Percentiles rank a stretch among this genome's conserved stretches.
Conservation (phyloP, 2,329 filamentous ascomycete genomes). For the Beauveria sp. region DNA sequence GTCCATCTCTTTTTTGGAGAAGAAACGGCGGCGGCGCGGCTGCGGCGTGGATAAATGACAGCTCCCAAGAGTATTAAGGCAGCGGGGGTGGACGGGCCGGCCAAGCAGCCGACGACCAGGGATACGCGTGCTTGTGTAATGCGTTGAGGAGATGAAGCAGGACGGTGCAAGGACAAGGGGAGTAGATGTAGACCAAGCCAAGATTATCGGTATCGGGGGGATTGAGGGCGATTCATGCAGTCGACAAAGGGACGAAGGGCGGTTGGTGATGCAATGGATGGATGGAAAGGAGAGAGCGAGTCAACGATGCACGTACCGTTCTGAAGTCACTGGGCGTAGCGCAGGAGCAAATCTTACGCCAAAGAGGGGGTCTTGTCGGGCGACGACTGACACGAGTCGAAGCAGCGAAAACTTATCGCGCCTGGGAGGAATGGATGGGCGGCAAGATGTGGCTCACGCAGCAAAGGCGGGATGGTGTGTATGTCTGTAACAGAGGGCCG, state of each 20-base stretch:
- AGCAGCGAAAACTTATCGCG: conserved; percentile 3
- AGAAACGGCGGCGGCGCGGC: conserved; percentile 6
- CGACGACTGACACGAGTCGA: conserved; percentile 2
- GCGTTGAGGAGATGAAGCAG: neutral
- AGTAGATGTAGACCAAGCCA: neutral
- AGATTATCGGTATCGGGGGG: neutral
- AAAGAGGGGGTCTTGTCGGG: neutral
- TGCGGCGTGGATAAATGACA: conserved; percentile 9
- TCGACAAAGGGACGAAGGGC: neutral
- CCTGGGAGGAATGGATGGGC: neutral
- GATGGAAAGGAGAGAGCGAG: neutral
- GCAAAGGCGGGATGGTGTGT: neutral
- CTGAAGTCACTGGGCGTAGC: neutral
- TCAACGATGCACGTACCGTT: conserved; percentile 9
- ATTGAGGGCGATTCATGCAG: neutral
- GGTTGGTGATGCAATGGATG: neutral
- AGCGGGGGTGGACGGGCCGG: conserved; percentile 9
- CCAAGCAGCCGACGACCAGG: conserved; percentile 7
- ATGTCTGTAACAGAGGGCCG: conserved; percentile 7
- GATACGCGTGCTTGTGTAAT: neutral
- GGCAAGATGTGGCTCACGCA: neutral
- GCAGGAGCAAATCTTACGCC: neutral
- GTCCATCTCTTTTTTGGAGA: conserved; percentile 4
- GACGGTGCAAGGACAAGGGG: neutral
- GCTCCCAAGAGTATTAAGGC: conserved; percentile 9